These are phyloP conservation scores for Candida buenavistaensis DNA, from an alignment of 1,139 yeast genomes.

Conservation along the genomic window DNA sequence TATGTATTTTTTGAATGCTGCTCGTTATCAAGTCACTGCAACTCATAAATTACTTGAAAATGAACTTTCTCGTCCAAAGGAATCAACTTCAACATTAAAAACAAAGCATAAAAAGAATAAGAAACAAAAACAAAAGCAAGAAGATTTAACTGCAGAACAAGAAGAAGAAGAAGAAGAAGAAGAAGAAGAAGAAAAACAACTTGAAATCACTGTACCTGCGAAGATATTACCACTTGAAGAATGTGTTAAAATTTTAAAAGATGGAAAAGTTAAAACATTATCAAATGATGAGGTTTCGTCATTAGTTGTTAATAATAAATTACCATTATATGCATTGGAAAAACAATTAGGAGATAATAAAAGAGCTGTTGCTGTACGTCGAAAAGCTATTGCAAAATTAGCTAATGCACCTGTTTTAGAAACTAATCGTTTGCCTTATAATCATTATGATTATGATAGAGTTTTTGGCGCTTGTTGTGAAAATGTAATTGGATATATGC, in stretches of 20 bases:
- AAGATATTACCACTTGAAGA: slow-evolving; percentile 55
- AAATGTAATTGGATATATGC: slow-evolving; percentile 94
- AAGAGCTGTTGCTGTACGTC: slow-evolving; percentile 91
- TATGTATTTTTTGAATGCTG: slow-evolving; percentile 77
- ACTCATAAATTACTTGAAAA: slow-evolving; percentile 45
- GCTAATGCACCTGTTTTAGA: slow-evolving; percentile 83
- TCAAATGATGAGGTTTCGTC: slow-evolving; percentile 71
- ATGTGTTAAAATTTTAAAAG: slow-evolving; percentile 60
- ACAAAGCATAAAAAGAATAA: slow-evolving; percentile 1
- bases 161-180: slow-evolving; percentile 11
- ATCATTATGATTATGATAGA: slow-evolving; percentile 86
- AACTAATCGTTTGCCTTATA: slow-evolving; percentile 71
- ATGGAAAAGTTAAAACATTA: slow-evolving; percentile 68
- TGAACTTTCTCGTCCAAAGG: slow-evolving; percentile 34
- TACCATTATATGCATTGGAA: slow-evolving; percentile 92
- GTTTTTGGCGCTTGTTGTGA: slow-evolving; percentile 99
- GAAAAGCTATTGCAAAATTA: slow-evolving; percentile 81
- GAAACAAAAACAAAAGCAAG: slow-evolving; percentile 7
- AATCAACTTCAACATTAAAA: not conserved
- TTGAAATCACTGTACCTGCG: slow-evolving; percentile 25
- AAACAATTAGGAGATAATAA: slow-evolving; percentile 84
- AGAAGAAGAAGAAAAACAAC: slow-evolving; percentile 18
- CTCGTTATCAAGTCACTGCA: slow-evolving; percentile 56
- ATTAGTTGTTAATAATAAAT: slow-evolving; percentile 71
- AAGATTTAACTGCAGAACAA: slow-evolving; percentile 4